Evolutionary conservation across 2,329 filamentous ascomycete species (phyloP).

Genomic region (Neoascochyta sp.): DNA sequence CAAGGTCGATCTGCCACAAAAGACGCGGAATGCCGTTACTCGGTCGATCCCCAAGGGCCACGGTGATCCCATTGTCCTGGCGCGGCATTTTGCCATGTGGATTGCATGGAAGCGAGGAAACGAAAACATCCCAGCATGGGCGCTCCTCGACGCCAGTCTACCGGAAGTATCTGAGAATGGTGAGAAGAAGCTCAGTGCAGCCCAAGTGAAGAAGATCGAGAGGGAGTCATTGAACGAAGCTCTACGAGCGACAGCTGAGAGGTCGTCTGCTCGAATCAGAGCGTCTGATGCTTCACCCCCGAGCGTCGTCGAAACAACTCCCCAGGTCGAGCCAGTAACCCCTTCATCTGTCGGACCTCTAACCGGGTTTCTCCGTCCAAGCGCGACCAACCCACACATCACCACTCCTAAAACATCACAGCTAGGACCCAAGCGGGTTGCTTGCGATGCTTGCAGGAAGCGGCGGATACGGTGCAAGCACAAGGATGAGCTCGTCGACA

Average conservation of each 20-base stretch:
- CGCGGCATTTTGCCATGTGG: conserved; percentile 61
- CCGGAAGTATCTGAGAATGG: conserved; percentile 37
- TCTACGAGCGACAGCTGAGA: conserved; percentile 43
- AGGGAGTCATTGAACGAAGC: conserved; percentile 48
- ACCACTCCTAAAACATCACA: conserved; percentile 56
- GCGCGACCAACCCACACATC: conserved; percentile 38
- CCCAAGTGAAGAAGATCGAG: conserved; percentile 55
- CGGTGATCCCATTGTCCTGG: conserved; percentile 58
- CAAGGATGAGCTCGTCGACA: conserved; percentile 51
- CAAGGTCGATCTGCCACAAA: conserved; percentile 58
- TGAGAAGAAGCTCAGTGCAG: conserved; percentile 55
- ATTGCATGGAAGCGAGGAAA: conserved; percentile 65
- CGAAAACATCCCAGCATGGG: conserved; percentile 60
- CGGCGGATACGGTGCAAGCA: conserved; percentile 62
- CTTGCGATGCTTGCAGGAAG: conserved; percentile 61
- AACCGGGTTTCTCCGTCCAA: conserved; percentile 37
- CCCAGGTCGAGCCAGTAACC: conserved; percentile 8
- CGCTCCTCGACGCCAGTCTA: conserved; percentile 54
- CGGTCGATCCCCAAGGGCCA: conserved; percentile 61
- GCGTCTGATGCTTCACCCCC: conserved; percentile 15
- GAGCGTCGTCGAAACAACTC: conserved; percentile 1
- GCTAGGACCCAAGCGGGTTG: conserved; percentile 57
- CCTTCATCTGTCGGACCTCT: conserved; percentile 29
- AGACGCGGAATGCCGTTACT: conserved; percentile 57
- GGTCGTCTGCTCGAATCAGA: conserved; percentile 39